phyloP scores from a whole-genome alignment of 2,329 filamentous ascomycete genomes.

The Cladosporium sp. region DNA sequence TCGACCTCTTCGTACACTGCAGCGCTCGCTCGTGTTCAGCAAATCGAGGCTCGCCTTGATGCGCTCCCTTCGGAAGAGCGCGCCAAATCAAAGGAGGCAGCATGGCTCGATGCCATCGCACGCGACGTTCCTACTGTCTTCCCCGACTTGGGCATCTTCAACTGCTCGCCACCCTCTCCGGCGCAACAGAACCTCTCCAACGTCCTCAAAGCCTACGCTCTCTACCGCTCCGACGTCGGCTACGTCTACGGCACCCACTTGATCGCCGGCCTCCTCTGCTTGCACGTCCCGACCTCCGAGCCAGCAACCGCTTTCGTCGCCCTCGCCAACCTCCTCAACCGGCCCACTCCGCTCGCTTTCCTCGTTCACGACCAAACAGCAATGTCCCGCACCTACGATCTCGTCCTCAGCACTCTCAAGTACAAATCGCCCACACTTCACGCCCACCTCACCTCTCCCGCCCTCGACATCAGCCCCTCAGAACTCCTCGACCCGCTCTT shows the following conservation, averaged over 20 bases:
- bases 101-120: constrained; percentile 61
- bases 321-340: constrained; percentile 73
- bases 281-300: constrained; percentile 57
- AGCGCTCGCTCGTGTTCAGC: constrained; percentile 63
- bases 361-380: constrained; percentile 66
- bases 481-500: constrained; percentile 33
- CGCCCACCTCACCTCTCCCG: constrained; percentile 53
- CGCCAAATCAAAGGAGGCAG: constrained; percentile 49
- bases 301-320: constrained; percentile 64
- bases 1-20: constrained; percentile 65
- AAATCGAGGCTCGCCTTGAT: constrained; percentile 55
- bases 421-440: constrained; percentile 63
- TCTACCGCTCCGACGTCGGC: constrained; percentile 79
- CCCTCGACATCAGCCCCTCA: constrained; percentile 31
- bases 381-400: constrained; percentile 64
- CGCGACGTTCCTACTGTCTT: constrained; percentile 65
- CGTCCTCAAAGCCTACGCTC: constrained; percentile 72
- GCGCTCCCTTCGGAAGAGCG: constrained; percentile 41
- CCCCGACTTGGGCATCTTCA: constrained; percentile 68
- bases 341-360: constrained; percentile 70
- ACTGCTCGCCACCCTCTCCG: constrained; percentile 54
- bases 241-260: constrained; percentile 73
- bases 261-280: constrained; percentile 66
- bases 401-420: constrained; percentile 63
- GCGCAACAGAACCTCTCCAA: constrained; percentile 66